Conservation (phyloP, 768 basidiomycete genomes). For the Rhizopogon rudus region DNA sequence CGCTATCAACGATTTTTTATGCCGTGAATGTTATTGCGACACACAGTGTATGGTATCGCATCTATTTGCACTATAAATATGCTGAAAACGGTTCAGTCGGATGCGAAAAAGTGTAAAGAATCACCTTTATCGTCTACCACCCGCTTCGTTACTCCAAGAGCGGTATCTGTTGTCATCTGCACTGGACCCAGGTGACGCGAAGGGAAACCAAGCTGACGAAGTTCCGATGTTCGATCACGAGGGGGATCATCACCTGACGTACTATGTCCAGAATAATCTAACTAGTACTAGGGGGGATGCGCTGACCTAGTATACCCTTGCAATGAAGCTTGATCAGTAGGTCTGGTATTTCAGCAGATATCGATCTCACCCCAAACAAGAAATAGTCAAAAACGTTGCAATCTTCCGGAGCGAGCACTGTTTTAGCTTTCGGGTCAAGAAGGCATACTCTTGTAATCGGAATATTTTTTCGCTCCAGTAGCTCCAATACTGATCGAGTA, state of each 20-base stretch:
- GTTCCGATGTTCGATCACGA: conserved; percentile 84
- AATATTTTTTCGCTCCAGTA: conserved; percentile 19
- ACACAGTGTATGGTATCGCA: conserved; percentile 68
- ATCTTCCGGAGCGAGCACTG: conserved; percentile 69
- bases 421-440: conserved; percentile 86
- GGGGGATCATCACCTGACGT: conserved; percentile 89
- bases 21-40: conserved; percentile 14
- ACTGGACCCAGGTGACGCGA: conserved; percentile 78
- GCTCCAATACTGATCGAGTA: conserved; percentile 11
- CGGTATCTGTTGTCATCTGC: conserved; percentile 99
- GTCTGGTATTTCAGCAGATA: neutral
- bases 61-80: conserved; percentile 47
- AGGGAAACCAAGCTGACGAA: conserved; percentile 84
- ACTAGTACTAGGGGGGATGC: neutral
- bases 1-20: neutral
- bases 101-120: neutral
- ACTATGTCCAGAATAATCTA: neutral
- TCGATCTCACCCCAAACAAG: conserved; percentile 72
- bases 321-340: neutral
- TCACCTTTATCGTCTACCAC: conserved; percentile 67
- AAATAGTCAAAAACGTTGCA: conserved; percentile 83
- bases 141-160: conserved; percentile 83
- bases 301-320: conserved; percentile 58
- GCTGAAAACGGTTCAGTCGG: neutral
- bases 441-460: conserved; percentile 71